Base-by-base conservation (phyloP, 352 stramenopile genomes). In the Labyrinthula sp. region DNA sequence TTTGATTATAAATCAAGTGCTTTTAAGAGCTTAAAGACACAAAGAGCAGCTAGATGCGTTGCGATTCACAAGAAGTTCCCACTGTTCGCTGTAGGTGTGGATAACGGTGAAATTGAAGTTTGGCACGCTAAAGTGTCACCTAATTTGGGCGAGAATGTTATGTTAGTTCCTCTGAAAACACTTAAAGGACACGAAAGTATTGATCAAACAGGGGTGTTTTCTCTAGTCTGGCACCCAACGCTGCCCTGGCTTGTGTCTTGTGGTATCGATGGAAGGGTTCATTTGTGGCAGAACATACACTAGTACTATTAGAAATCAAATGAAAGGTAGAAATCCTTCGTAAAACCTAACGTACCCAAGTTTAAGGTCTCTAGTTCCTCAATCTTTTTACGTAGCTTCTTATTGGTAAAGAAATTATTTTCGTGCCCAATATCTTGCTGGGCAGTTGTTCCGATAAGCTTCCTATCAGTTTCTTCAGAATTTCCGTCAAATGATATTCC, bases 91-190 rank as follows among this genome's bases (percentile, higher is more conserved):
- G 95, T 86, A 25, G 82, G 80, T 18, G 92, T 83, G 15, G 91
- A 99, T 56, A 89, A 99, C 61, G 91, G 89, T 47, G 81, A 70
- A 34, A 82, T 99, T 54, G 87, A 99, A 66, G 85, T 99, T 29
- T 99, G 98, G 70, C 90, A 99, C 61, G 77, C 81, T 22, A 3
- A 29, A 31, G 36, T 63, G 21, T 52, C 25, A 57, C 84, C 73
- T 36, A 89, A 98, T 67, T 61, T 97, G 59, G 93, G 95, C 71
- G 83, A 92, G 47, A 96, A 97, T 64, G 88, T 90, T 43, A 62
- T 98, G 27, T 87, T 99, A 43, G 87, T 99, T 37, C 91, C 91
- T 21, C 79, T 99, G 29, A 99, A 99, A 69, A 93, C 97, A 40
- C 62, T 99, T 14, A 67, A 80, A 24, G 80, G 79, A 23, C 80